Base-by-base conservation (phyloP, 2,329 filamentous ascomycete genomes). In the Penicillium sp. region DNA sequence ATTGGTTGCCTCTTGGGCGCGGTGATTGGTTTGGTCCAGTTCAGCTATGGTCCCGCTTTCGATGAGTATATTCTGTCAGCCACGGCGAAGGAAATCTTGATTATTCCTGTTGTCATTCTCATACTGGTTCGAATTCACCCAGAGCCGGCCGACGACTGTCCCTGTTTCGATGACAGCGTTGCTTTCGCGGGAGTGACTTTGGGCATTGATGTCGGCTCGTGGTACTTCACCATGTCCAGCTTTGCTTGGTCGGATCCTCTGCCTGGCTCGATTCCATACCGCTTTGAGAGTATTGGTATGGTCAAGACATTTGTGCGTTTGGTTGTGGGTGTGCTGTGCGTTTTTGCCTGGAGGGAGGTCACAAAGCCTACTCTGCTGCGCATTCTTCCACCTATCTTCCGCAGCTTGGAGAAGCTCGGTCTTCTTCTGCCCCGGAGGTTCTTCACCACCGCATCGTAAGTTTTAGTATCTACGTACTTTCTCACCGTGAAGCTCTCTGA, bases 101-200 rank as follows among this genome's bases (percentile, higher is more conserved):
- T 84, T 10, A 73, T 85, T 1, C 75, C 81, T 2, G 51, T 89
- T 11, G 60, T 83, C 14, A 79, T 95, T 31, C 75, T 93, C 40
- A 69, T 84, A 6, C 75, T 95, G 6, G 85, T 97, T 16, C 82
- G 91, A 41, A 83, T 96, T 20, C 91, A 98, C 58, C 93, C 93
- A 0, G 93, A 98, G 59, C 93, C 93, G 1, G 93, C 89, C 1
- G 93, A 98, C 62, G 88, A 96, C 63, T 98, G 93, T 54, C 91
- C 91, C 4, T 97, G 91, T 65, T 97, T 94, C 60, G 91, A 97
- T 62, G 91, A 97, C 68, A 94, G 87, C 55, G 87, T 97, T 33
- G 84, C 90, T 3, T 97, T 97, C 66, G 84, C 88, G 14, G 91
- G 87, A 2, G 90, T 96, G 15, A 77, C 94, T 39, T 86, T 96